A percentile compares a stretch with the other conserved stretches of the same genome.
phyloP scores from a whole-genome alignment of 2,329 filamentous ascomycete genomes.

The Phoma herbarum region DNA sequence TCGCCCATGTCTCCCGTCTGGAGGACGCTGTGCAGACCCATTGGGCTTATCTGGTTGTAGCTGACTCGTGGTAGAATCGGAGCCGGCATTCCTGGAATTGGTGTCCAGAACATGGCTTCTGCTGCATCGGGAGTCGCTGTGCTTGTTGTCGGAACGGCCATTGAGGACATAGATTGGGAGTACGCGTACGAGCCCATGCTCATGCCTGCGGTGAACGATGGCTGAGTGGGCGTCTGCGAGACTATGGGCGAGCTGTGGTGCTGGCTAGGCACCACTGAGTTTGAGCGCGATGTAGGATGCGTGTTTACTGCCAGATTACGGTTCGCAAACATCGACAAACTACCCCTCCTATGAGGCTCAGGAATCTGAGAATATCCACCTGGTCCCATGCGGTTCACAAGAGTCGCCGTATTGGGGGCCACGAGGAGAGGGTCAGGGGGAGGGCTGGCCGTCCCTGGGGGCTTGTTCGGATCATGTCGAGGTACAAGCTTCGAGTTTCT shows the following conservation, averaged over 20 bases:
- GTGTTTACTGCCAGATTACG: constrained; percentile 29
- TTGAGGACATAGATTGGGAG: constrained; percentile 27
- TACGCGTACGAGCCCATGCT: constrained; percentile 29
- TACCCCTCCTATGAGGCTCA: constrained; percentile 33
- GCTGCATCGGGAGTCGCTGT: constrained; percentile 27
- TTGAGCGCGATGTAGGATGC: constrained; percentile 26
- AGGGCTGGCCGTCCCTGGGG: constrained; percentile 31
- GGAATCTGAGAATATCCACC: constrained; percentile 16
- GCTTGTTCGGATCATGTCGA: constrained; percentile 20
- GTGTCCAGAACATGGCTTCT: constrained; percentile 49
- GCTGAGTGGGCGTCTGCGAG: constrained; percentile 22
- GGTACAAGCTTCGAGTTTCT: constrained; percentile 39
- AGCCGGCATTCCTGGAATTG: constrained; percentile 52
- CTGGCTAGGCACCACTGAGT: constrained; percentile 27
- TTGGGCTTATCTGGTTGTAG: constrained; percentile 41
- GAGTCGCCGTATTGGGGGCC: constrained; percentile 24
- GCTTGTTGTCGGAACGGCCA: constrained; percentile 22
- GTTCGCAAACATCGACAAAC: constrained; percentile 44
- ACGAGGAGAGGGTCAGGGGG: constrained; percentile 31
- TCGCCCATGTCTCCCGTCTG: constrained; percentile 41
- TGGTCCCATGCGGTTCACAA: constrained; percentile 22
- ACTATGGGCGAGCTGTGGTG: constrained; percentile 29
- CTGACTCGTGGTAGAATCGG: constrained; percentile 46
- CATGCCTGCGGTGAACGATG: constrained; percentile 21
- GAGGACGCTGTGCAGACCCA: constrained; percentile 49